Percentiles rank a stretch among this genome's conserved stretches.
Conservation (phyloP, 495 filamentous ascomycete genomes). For the Talaromyces adpressus region DNA sequence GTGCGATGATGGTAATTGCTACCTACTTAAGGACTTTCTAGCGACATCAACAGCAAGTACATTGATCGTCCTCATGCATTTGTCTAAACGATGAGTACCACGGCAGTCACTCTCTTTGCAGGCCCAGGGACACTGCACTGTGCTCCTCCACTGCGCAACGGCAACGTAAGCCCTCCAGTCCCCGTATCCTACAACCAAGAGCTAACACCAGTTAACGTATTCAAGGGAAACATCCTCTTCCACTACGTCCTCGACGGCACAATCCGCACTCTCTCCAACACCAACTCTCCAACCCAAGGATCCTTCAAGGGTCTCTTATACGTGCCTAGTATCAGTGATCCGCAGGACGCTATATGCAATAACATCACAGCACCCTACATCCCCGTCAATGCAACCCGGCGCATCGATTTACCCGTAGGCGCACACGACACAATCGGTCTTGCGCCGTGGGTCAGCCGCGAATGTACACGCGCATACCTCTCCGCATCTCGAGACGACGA, state of each 20-base stretch:
- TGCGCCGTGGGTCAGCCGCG: constrained; percentile 76
- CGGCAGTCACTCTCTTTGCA: constrained; percentile 34
- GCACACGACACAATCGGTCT: constrained; percentile 53
- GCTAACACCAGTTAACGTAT: not conserved
- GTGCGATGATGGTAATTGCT: not conserved
- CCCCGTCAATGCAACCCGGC: constrained; percentile 67
- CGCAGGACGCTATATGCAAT: constrained; percentile 41
- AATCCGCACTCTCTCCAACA: constrained; percentile 65
- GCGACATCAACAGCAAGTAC: not conserved
- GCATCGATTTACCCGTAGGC: constrained; percentile 55
- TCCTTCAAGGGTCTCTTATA: constrained; percentile 70
- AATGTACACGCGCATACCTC: constrained; percentile 66
- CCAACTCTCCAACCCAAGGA: constrained; percentile 45
- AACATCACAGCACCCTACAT: constrained; percentile 49
- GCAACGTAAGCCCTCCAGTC: constrained; percentile 24
- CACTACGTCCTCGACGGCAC: constrained; percentile 50
- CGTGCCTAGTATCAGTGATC: constrained; percentile 52
- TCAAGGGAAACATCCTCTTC: constrained; percentile 57
- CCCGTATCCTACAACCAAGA: not conserved
- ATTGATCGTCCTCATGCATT: not conserved
- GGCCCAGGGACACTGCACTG: constrained; percentile 21
- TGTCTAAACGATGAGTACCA: constrained; percentile 16
- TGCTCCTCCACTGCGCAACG: constrained; percentile 1
- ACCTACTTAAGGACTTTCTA: not conserved
- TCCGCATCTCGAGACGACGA: constrained; percentile 49